A percentile compares a stretch with the other conserved stretches of the same genome.
Evolutionary conservation across 2,329 filamentous ascomycete genomes (phyloP).

Genomic region (Fusarium sarcochroum): DNA sequence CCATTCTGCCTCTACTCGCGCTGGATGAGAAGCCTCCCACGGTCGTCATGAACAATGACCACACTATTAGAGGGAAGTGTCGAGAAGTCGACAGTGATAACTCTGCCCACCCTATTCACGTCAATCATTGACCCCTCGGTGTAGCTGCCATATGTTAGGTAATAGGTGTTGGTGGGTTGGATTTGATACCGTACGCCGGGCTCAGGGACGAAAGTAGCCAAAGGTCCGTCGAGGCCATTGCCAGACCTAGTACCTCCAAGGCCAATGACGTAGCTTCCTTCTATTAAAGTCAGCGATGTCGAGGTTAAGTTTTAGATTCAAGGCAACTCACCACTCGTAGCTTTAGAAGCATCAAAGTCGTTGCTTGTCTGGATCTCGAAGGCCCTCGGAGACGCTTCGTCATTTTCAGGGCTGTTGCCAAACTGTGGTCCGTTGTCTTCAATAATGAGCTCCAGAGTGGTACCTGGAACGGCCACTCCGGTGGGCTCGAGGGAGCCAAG

Average conservation of each 20-base stretch:
- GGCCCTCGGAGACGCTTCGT: not conserved
- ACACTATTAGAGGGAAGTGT: not conserved
- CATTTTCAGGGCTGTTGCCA: not conserved
- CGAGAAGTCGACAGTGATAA: not conserved
- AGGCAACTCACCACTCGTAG: not conserved
- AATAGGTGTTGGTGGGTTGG: not conserved
- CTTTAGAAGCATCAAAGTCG: not conserved
- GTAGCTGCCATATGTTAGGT: not conserved
- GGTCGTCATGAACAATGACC: not conserved
- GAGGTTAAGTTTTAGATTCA: not conserved
- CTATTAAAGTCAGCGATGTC: not conserved
- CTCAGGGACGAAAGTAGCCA: not conserved
- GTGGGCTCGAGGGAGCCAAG: not conserved
- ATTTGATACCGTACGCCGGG: not conserved
- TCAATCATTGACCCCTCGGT: not conserved
- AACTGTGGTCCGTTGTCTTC: not conserved
- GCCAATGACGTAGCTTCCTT: not conserved
- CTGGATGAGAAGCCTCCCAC: not conserved
- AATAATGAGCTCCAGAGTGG: not conserved
- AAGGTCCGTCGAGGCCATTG: not conserved
- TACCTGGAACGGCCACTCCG: not conserved
- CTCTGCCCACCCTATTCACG: not conserved
- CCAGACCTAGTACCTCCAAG: not conserved
- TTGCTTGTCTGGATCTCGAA: not conserved
- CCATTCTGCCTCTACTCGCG: not conserved